Evolutionary conservation across 176 grass and related monocot genomes (phyloP).

Genomic region (Carex littledalei): DNA sequence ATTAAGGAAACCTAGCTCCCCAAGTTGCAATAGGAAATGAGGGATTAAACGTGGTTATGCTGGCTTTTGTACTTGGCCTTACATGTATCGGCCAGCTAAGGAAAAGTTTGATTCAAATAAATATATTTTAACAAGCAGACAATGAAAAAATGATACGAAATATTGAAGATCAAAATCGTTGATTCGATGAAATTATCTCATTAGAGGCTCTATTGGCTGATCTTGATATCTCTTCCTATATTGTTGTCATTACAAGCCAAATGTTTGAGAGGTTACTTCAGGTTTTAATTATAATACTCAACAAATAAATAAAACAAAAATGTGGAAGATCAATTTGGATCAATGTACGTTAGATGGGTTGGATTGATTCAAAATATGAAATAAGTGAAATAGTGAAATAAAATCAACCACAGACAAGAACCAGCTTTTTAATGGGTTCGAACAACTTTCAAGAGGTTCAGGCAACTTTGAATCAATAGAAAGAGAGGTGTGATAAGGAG

Average conservation of each 20-base stretch:
- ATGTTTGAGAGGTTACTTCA: not conserved
- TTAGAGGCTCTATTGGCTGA: not conserved
- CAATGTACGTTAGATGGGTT: no score
- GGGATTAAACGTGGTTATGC: not conserved
- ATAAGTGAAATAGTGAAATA: no score
- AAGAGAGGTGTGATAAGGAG: no score
- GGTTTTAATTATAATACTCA: not conserved
- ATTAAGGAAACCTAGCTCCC: not conserved
- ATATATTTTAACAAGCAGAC: not conserved
- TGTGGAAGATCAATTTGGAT: no score
- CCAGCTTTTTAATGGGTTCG: no score
- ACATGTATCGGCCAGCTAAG: not conserved
- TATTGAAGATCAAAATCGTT: not conserved
- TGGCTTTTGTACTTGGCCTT: constrained; percentile 6
- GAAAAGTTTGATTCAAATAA: not conserved
- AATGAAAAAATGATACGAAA: not conserved
- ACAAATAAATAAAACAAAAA: not conserved
- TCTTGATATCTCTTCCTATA: not conserved
- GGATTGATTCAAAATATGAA: no score
- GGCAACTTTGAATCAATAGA: no score
- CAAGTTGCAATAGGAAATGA: not conserved
- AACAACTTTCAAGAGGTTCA: no score
- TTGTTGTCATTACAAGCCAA: not conserved
- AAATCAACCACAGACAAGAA: no score
- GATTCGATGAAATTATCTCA: not conserved